Base-by-base conservation (phyloP, 1,284 basidiomycete genomes). In the Tylopilus orsonianus region DNA sequence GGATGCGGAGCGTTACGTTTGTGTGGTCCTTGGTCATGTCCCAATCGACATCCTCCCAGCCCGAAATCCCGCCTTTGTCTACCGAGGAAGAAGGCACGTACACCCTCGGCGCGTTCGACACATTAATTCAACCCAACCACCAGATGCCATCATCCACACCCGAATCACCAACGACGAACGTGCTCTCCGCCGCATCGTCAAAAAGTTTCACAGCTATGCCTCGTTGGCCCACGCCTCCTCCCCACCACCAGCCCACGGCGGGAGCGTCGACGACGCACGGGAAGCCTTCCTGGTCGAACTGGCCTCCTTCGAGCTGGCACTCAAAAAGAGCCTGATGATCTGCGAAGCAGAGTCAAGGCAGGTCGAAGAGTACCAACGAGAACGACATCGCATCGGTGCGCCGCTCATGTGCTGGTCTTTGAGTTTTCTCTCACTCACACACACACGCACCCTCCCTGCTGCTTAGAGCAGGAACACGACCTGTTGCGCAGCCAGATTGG, bases 301-400 rank as follows among this genome's bases (percentile, higher is more conserved):
- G 8, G 79, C 81, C 35, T 80, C 85, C 9, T 90, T 90, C 59
- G 79, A 87, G 60, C 64, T 90, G 51, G 69, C 80, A 44, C 69
- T 91, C 55, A 80, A 83, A 69, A 91, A 90, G 69, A 85, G 78
- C 53, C 71, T 76, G 27, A 85, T 90, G 80, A 82, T 88, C 41
- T 90, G 87, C 59, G 84, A 89, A 60, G 88, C 87, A 7, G 88
- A 91, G 69, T 79, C 79, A 41, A 73, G 88, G 56, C 87, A 91
- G 66, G 87, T 89, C 2, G 83, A 87, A 57, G 84, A 88, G 64
- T 91, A 91, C 61, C 77, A 87, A 57, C 72, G 75, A 34, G 87
- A 90, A 59, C 78, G 78, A 43, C 75, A 79, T 54, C 70, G 78
- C 55, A 87, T 90, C 62, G 84, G 88, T 87, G 61, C 39, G 80